Evolutionary conservation across 768 basidiomycete species (phyloP).

Genomic region (Chalciporus pseudorubinellus): DNA sequence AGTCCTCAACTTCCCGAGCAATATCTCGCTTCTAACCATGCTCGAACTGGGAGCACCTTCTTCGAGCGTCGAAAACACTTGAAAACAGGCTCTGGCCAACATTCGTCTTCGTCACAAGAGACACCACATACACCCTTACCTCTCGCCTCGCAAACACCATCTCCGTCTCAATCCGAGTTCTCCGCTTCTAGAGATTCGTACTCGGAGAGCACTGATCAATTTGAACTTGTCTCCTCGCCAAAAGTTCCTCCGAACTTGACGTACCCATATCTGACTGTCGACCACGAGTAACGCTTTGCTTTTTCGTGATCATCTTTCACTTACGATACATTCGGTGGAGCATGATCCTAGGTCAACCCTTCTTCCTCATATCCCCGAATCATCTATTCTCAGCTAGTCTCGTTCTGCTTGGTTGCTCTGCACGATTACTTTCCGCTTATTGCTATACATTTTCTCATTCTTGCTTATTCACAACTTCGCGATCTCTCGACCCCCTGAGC

Average conservation of each 20-base stretch:
- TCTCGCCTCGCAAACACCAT: constrained; percentile 17
- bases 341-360: constrained; percentile 6
- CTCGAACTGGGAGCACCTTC: constrained; percentile 31
- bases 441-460: constrained; percentile 15
- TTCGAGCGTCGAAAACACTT: constrained; percentile 28
- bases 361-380: constrained; percentile 2
- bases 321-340: constrained; percentile 13
- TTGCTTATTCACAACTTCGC: constrained; percentile 9
- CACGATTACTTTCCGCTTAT: constrained; percentile 15
- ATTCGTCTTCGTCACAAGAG: constrained; percentile 33
- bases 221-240: constrained; percentile 60
- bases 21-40: constrained; percentile 36
- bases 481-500: constrained; percentile 13
- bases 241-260: constrained; percentile 43
- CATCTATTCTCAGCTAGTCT: constrained; percentile 16
- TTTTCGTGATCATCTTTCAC: constrained; percentile 13
- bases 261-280: constrained; percentile 57
- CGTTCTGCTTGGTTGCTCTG: constrained; percentile 17
- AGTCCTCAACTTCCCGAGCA: constrained; percentile 62
- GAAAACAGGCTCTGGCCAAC: constrained; percentile 18
- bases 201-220: constrained; percentile 50
- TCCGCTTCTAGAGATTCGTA: constrained; percentile 25
- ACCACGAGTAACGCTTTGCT: constrained; percentile 35
- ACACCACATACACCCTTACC: constrained; percentile 10
- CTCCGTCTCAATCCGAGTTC: constrained; percentile 29